phyloP scores from a whole-genome alignment of 2,329 filamentous ascomycete species.

The Penicillium polonicum region DNA sequence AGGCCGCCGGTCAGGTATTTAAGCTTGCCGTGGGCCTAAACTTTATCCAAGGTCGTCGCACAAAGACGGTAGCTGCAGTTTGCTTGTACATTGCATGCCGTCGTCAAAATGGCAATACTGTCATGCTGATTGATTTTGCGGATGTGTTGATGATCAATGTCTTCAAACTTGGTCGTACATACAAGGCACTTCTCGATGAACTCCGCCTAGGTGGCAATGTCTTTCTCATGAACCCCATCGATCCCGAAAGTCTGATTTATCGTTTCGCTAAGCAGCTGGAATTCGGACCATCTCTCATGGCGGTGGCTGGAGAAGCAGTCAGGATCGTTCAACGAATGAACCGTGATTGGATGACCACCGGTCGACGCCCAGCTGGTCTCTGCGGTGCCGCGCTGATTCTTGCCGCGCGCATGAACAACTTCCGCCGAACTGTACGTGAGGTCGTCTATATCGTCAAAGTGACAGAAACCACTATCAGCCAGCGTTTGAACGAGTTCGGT shows the following conservation, averaged over 20 bases:
- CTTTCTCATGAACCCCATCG: slow-evolving; percentile 70
- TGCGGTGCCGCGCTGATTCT: slow-evolving; percentile 93
- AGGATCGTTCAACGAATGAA: slow-evolving; percentile 90
- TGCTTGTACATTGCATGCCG: slow-evolving; percentile 88
- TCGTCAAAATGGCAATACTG: slow-evolving; percentile 71
- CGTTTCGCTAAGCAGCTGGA: slow-evolving; percentile 90
- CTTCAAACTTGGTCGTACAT: slow-evolving; percentile 85
- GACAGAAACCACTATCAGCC: slow-evolving; percentile 87
- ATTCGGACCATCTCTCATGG: slow-evolving; percentile 76
- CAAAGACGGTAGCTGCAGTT: slow-evolving; percentile 82
- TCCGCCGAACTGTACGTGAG: slow-evolving; percentile 84
- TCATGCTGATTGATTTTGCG: slow-evolving; percentile 94
- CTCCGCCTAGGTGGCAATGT: slow-evolving; percentile 55
- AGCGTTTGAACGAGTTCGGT: slow-evolving; percentile 88
- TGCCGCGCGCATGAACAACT: slow-evolving; percentile 97
- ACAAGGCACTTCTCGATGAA: slow-evolving; percentile 73
- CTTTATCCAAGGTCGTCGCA: slow-evolving; percentile 82
- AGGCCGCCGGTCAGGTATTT: slow-evolving; percentile 69
- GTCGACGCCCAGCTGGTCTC: slow-evolving; percentile 86
- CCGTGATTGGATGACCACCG: slow-evolving; percentile 94
- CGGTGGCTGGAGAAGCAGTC: slow-evolving; percentile 84
- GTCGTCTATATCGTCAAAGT: slow-evolving; percentile 99
- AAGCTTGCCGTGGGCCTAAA: slow-evolving; percentile 72
- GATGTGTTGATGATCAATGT: slow-evolving; percentile 84
- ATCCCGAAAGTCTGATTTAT: slow-evolving; percentile 86